Evolutionary conservation across 2,329 filamentous ascomycete species (phyloP).

Genomic region (Ascochyta lentis): DNA sequence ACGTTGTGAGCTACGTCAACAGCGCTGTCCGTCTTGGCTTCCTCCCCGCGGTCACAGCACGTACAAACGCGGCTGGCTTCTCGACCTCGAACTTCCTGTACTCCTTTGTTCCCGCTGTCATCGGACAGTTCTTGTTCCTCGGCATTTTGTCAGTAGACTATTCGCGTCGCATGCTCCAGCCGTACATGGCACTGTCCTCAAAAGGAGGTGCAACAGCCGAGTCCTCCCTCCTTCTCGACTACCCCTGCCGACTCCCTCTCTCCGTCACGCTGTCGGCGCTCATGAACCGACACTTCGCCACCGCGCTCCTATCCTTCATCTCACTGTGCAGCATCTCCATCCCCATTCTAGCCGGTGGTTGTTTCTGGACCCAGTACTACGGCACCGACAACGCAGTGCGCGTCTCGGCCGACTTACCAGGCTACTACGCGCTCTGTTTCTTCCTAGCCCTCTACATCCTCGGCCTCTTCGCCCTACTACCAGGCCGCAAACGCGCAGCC

Average conservation of each 20-base stretch:
- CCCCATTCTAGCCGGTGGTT: slow-evolving; percentile 71
- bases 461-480: slow-evolving; percentile 65
- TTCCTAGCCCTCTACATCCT: slow-evolving; percentile 74
- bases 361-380: slow-evolving; percentile 76
- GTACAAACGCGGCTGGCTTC: slow-evolving; percentile 69
- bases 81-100: slow-evolving; percentile 89
- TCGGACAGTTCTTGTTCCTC: slow-evolving; percentile 72
- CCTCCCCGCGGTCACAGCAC: slow-evolving; percentile 68
- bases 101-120: slow-evolving; percentile 72
- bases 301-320: slow-evolving; percentile 67
- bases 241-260: slow-evolving; percentile 70
- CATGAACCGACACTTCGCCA: slow-evolving; percentile 68
- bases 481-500: slow-evolving; percentile 65
- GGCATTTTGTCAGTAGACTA: slow-evolving; percentile 71
- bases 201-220: slow-evolving; percentile 67
- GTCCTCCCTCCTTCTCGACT: slow-evolving; percentile 72
- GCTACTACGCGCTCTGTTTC: slow-evolving; percentile 74
- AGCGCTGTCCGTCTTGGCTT: slow-evolving; percentile 73
- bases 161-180: slow-evolving; percentile 69
- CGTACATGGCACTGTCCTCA: slow-evolving; percentile 70
- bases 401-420: slow-evolving; percentile 74
- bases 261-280: slow-evolving; percentile 65
- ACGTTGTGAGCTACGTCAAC: slow-evolving; percentile 80
- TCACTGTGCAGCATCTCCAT: slow-evolving; percentile 66
- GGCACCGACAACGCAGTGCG: slow-evolving; percentile 40